phyloP scores from a whole-genome alignment of 768 basidiomycete genomes.

The Psilocybe cubensis region DNA sequence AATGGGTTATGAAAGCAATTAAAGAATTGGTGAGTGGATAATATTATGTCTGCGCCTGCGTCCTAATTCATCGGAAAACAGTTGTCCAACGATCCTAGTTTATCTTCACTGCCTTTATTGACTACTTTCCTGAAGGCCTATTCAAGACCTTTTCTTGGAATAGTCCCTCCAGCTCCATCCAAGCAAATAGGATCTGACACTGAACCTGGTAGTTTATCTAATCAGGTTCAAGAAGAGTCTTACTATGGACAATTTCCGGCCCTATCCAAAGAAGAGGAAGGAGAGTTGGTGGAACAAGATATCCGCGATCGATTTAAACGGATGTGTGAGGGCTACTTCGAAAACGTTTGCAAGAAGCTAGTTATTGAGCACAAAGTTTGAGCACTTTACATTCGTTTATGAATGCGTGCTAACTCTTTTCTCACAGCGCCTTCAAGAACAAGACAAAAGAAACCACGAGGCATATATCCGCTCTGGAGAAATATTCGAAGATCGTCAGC shows the following conservation, averaged over 20 bases:
- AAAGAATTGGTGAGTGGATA: constrained; percentile 74
- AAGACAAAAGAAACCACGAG: constrained; percentile 96
- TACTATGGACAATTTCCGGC: constrained; percentile 42
- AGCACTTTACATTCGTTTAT: constrained; percentile 1
- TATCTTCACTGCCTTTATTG: constrained; percentile 88
- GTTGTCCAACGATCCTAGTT: constrained; percentile 86
- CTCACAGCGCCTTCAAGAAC: constrained; percentile 88
- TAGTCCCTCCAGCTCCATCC: constrained; percentile 49
- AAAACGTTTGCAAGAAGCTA: constrained; percentile 88
- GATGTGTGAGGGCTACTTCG: constrained; percentile 94
- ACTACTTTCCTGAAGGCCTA: constrained; percentile 95
- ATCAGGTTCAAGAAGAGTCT: constrained; percentile 29
- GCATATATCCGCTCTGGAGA: constrained; percentile 99
- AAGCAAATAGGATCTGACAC: constrained; percentile 63
- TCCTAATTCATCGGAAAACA: constrained; percentile 34
- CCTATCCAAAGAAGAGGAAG: constrained; percentile 53
- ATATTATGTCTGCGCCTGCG: background rate
- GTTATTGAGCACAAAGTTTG: constrained; percentile 88
- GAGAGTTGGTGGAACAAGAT: constrained; percentile 86
- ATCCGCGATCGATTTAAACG: constrained; percentile 87
- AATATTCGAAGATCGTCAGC: constrained; percentile 98
- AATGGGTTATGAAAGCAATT: constrained; percentile 87
- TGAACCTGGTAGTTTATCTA: constrained; percentile 61
- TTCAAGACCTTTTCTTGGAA: constrained; percentile 85
- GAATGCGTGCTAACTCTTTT: background rate